These are phyloP conservation scores for Exophiala phaeomuriformis DNA, from an alignment of 2,329 filamentous ascomycete genomes.

Conservation along the genomic window DNA sequence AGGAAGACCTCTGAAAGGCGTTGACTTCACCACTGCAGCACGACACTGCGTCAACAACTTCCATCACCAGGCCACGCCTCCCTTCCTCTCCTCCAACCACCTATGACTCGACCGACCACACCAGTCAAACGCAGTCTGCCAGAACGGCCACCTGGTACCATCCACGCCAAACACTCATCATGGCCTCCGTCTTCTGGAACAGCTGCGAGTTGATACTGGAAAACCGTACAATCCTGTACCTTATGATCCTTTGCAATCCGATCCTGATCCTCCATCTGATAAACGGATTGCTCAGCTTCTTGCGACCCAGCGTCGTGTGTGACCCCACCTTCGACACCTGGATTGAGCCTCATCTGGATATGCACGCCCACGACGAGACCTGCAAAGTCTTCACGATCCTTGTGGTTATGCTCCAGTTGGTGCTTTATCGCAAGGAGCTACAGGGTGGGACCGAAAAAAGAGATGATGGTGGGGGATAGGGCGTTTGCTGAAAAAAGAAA, in stretches of 20 bases:
- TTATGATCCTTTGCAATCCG: slow-evolving; percentile 36
- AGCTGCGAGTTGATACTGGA: slow-evolving; percentile 5
- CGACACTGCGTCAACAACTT: not conserved
- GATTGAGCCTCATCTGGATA: slow-evolving; percentile 32
- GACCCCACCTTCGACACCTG: slow-evolving; percentile 27
- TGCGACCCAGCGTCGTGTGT: slow-evolving; percentile 30
- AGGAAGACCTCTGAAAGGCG: not conserved
- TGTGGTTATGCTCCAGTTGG: slow-evolving; percentile 35
- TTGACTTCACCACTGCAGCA: not conserved
- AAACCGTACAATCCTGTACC: slow-evolving; percentile 29
- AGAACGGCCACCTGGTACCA: not conserved
- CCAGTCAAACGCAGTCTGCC: not conserved
- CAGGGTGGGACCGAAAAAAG: not conserved
- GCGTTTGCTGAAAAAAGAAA: not conserved
- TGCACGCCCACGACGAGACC: slow-evolving; percentile 34
- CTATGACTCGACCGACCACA: not conserved
- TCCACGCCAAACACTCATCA: not conserved
- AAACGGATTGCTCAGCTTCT: slow-evolving; percentile 35
- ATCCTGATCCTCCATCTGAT: slow-evolving; percentile 36
- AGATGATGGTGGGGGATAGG: not conserved
- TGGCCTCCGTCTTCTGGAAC: not conserved
- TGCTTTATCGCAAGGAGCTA: slow-evolving; percentile 12
- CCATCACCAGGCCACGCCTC: not conserved
- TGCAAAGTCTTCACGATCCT: slow-evolving; percentile 36
- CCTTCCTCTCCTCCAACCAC: not conserved